These are phyloP conservation scores for Arabidopsis lyrata DNA, from an alignment of 441 rosid genomes.

Conservation along the genomic window DNA sequence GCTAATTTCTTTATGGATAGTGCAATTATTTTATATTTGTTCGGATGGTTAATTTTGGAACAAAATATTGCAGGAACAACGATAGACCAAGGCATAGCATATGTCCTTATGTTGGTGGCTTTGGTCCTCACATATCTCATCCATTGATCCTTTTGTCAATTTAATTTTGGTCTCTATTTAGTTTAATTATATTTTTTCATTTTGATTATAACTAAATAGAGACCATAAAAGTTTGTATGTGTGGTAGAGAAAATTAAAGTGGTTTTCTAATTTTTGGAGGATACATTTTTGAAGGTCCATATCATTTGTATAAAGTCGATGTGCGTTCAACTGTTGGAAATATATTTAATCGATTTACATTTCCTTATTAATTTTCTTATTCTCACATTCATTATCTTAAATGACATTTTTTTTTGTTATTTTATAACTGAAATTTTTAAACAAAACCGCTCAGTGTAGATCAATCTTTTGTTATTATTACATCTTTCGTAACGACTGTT, in stretches of 20 bases:
- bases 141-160: constrained; percentile 43
- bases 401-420: neutral
- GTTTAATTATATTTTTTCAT: constrained; percentile 23
- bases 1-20: too few species aligned
- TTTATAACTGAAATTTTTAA: neutral
- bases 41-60: constrained; percentile 3
- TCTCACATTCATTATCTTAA: neutral
- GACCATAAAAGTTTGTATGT: constrained; percentile 12
- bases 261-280: constrained; percentile 35
- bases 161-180: constrained; percentile 38
- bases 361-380: constrained; percentile 6
- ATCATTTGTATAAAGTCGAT: constrained; percentile 31
- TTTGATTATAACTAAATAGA: constrained; percentile 34
- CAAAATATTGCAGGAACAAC: constrained; percentile 58
- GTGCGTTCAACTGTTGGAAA: constrained; percentile 29
- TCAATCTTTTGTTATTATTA: neutral
- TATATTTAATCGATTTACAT: constrained; percentile 32
- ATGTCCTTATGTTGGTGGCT: constrained; percentile 70
- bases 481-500: neutral
- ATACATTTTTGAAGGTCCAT: constrained; percentile 10
- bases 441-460: neutral
- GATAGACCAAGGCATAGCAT: constrained; percentile 75
- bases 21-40: too few species aligned
- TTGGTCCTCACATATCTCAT: constrained; percentile 71
- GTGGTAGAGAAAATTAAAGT: constrained; percentile 38